Conservation (phyloP, 2,329 filamentous ascomycete genomes). For the Scedosporium dehoogii region DNA sequence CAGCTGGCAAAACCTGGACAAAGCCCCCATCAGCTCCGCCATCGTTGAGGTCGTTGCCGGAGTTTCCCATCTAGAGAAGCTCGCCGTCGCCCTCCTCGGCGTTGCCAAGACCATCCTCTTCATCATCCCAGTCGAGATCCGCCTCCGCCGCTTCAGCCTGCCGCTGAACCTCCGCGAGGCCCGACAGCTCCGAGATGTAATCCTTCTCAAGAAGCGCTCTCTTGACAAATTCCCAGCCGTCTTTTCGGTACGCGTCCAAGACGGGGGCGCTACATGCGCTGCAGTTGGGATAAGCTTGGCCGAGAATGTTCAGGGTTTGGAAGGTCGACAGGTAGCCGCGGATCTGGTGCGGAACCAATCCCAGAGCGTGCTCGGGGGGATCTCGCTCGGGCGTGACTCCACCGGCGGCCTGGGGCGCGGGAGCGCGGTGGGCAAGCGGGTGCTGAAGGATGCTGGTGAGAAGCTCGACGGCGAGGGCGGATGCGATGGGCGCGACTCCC, state of each 20-base stretch:
- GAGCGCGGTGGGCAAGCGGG: conserved; percentile 54
- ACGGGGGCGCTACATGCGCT: conserved; percentile 69
- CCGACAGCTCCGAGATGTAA: conserved; percentile 68
- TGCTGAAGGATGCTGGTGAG: conserved; percentile 83
- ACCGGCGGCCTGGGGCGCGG: conserved; percentile 38
- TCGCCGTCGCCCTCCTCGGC: conserved; percentile 45
- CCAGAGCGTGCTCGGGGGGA: conserved; percentile 49
- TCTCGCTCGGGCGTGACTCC: conserved; percentile 40
- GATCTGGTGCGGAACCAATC: conserved; percentile 69
- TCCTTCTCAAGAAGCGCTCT: conserved; percentile 64
- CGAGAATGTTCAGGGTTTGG: conserved; percentile 62
- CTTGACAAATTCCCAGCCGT: conserved; percentile 71
- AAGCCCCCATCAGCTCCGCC: neutral
- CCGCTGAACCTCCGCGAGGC: conserved; percentile 61
- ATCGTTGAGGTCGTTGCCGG: neutral
- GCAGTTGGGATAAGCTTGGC: conserved; percentile 69
- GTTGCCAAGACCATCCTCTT: conserved; percentile 30
- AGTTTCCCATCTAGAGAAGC: conserved; percentile 23
- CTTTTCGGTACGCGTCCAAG: conserved; percentile 53
- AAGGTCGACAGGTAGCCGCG: conserved; percentile 69
- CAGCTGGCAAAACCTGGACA: neutral
- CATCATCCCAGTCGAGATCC: conserved; percentile 52
- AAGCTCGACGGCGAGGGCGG: conserved; percentile 81
- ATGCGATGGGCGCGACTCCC: conserved; percentile 85
- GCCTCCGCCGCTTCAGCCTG: conserved; percentile 40